Evolutionary conservation across 2,329 filamentous ascomycete genomes (phyloP), one percentile per base, ranked within the genome.

Genomic region (Amauroascus niger): DNA sequence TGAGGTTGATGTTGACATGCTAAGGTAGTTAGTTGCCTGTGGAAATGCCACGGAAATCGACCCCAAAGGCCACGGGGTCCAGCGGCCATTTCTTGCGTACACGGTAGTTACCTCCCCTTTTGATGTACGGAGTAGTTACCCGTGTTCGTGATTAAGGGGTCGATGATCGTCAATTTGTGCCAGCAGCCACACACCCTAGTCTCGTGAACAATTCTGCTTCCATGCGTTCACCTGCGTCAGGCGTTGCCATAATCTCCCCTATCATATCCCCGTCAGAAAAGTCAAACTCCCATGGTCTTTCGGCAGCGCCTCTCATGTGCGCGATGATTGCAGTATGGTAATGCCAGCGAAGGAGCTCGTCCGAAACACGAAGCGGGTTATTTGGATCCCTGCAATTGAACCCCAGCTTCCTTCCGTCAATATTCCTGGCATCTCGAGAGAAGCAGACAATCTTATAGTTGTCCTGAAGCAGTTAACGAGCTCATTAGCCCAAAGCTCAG

Each of bases 171-270:
- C n/a, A n/a, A n/a, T n/a, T n/a, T n/a, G n/a, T n/a, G n/a, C n/a
- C n/a, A n/a, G n/a, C n/a, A n/a, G n/a, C n/a, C n/a, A n/a, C n/a
- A n/a, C n/a, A n/a, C n/a, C n/a, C n/a, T 30, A 65, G 46, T 11
- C 63, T 57, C 55, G 37, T 62, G 46, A 64, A 64, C 3, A 66
- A 41, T 55, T 64, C 61, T 16, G 57, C 60, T 46, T 65, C 58
- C 62, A 65, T 64, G 37, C 61, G 58, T 32, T 64, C 52, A 24
- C 50, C 60, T 14, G 58, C 60, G 53, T 59, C 58, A 80, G 79
- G 78, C 77, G 80, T 79, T 80, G 81, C 66, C 69, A 62, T 55
- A 45, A 68, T 67, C 16, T 62, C 55, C 11, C 60, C 61, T 46
- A 69, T 57, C 24, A 58, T 54, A 52, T 62, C 61, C 14, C 45